Base-by-base conservation (phyloP, 495 filamentous ascomycete species). In the Astrothelium macrocarpum region DNA sequence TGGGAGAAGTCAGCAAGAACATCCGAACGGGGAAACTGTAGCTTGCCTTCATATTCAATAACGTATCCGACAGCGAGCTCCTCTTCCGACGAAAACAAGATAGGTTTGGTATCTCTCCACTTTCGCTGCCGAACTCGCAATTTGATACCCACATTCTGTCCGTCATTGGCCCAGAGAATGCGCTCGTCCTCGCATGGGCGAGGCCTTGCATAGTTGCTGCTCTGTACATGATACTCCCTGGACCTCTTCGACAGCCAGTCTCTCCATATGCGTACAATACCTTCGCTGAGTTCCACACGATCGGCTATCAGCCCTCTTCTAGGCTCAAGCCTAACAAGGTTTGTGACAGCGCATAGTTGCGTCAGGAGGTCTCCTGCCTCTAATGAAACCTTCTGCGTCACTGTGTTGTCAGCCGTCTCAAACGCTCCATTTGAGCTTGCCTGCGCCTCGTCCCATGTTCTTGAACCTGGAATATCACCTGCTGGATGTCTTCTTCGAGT, bases 351-450 rank as follows among this genome's bases (percentile, higher is more conserved):
- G 68, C 83, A 86, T 18, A 91, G 78, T 70, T 92, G 88, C 0
- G 85, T 83, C 71, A 91, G 90, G 31, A 84, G 74, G 73, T 91
- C 88, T 67, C 81, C 77, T 1, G 75, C 79, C 61, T 90, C 89
- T 1, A 93, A 75, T 62, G 77, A 80, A 62, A 93, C 65, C n/a
- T 80, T 80, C 25, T 86, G 81, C 18, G 75, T 80, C 1, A 85
- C 79, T 12, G 71, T 56, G 23, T 80, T 75, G 11, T 68, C 64
- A 9, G 68, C 70, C n/a, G 68, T 62, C 18, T 28, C 32, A 7
- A 39, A 31, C 32, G 23, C n/a, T 67, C 59, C 2, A 62, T 31
- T 29, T 46, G n/a, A 46, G 16, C 36, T 63, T 23, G 32, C 62
- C 59, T 25, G 28, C 59, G 36, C 43, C 14, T 23, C 16, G 34